Base-by-base conservation (phyloP, 225 moss, liverwort and hornwort species). In the Bryoerythrophyllum caledonicum region DNA sequence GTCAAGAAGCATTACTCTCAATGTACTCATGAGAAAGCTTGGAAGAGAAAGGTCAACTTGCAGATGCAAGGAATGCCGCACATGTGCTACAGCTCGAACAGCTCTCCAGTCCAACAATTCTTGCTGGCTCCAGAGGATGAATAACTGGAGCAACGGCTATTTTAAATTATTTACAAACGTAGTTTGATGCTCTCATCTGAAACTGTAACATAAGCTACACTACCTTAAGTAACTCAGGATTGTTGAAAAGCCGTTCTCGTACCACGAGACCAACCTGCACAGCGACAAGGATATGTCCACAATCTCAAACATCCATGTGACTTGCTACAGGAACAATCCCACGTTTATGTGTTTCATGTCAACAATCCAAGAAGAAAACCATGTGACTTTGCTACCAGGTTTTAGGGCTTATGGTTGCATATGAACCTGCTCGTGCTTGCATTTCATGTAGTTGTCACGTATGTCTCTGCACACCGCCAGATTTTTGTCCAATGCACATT, bases 381-480 rank as follows among this genome's bases (percentile, higher is more conserved):
- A 38, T 38, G 10, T 8, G 38, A 38, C 12, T 41, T 21, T 10
- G 7, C 10, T 17, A 49, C 61, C 15, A 28, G 46, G 46, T 46
- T 46, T 49, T 19, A 49, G 48, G 19, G 6, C 6, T 49, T 17
- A 49, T 6, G 48, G 2, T 49, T 34, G 16, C 48, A 44, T 13
- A n/a, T 43, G 26, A 13, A 80, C 80, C 74, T 80, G 80, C 74
- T 80, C 80, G 30, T 74, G 74, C 27, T 80, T 80, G 68, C 80
- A 80, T 68, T 80, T 62, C 35, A 80, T 11, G 20, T 80, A 80
- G 43, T 74, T 74, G 41, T 74, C 80, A 15, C 74, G 74, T 24
- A 74, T 23, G 15, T 74, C 80, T 27, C 41, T 68, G 60, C 80
- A 80, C 5, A 53, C 60, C 52, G 26, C 51, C 28, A 69, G 51